Evolutionary conservation across 2,329 filamentous ascomycete species (phyloP).

Genomic region (Diaporthe sp.): DNA sequence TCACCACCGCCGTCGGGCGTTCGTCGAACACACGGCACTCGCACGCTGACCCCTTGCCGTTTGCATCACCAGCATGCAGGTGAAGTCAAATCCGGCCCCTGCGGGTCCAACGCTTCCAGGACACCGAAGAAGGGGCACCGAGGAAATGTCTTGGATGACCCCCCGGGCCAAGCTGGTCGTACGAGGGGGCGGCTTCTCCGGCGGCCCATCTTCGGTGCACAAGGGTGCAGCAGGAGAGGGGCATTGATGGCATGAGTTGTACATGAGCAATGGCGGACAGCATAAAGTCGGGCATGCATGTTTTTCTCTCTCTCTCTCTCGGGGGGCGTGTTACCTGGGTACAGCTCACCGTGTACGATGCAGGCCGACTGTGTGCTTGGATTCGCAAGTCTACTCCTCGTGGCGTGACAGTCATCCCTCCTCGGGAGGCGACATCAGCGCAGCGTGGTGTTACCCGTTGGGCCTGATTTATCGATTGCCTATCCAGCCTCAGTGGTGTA

Average conservation of each 20-base stretch:
- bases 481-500: neutral
- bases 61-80: slow-evolving; percentile 30
- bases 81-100: slow-evolving; percentile 29
- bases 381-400: neutral
- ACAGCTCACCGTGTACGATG: neutral
- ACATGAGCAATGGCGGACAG: neutral
- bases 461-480: neutral
- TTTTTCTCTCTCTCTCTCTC: neutral
- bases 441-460: neutral
- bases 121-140: slow-evolving; percentile 12
- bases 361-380: neutral
- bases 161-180: neutral
- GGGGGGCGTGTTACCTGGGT: neutral
- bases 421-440: slow-evolving; percentile 7
- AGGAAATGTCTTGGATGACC: neutral
- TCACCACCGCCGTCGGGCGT: slow-evolving; percentile 1
- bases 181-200: slow-evolving; percentile 25
- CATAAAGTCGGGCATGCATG: slow-evolving; percentile 11
- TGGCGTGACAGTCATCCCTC: neutral
- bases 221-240: neutral
- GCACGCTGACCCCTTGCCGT: neutral
- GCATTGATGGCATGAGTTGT: neutral
- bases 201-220: slow-evolving; percentile 18
- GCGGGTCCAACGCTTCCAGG: slow-evolving; percentile 27
- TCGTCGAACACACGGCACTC: slow-evolving; percentile 1